Evolutionary conservation across 2,329 filamentous ascomycete genomes (phyloP).

Genomic region (Zymoseptoria ardabiliae): DNA sequence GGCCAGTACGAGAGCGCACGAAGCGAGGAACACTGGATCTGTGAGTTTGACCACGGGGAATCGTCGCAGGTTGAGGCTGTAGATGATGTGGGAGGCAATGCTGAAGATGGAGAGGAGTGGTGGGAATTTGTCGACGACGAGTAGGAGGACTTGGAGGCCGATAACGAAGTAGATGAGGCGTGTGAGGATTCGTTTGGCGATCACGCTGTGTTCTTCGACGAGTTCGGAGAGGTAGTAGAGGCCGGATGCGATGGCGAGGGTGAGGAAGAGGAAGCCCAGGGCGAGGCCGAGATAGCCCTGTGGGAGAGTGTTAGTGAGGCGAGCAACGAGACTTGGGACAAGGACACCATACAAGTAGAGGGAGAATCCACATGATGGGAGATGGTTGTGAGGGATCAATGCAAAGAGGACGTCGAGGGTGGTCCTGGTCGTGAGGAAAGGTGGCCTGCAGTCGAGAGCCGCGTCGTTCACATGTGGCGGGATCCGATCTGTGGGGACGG

Average conservation of each 20-base stretch:
- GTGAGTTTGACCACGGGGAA: conserved; percentile 75
- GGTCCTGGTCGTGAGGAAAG: neutral
- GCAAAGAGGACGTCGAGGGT: neutral
- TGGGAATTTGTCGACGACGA: conserved; percentile 79
- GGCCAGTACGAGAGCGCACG: conserved; percentile 73
- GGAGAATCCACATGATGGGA: conserved; percentile 85
- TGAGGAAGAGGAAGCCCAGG: conserved; percentile 88
- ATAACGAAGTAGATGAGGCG: conserved; percentile 81
- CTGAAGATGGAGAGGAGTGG: conserved; percentile 65
- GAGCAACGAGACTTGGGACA: neutral
- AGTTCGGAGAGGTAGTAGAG: conserved; percentile 97
- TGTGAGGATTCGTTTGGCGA: conserved; percentile 79
- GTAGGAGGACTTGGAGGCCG: conserved; percentile 63
- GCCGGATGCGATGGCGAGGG: conserved; percentile 92
- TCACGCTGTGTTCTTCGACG: conserved; percentile 93
- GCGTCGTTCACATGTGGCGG: neutral
- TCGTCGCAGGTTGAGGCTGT: conserved; percentile 74
- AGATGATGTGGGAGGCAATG: conserved; percentile 73
- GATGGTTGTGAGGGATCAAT: neutral
- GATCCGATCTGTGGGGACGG: neutral
- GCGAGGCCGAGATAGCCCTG: conserved; percentile 75
- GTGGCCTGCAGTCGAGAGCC: neutral
- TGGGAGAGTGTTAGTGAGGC: conserved; percentile 1
- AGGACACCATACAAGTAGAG: conserved; percentile 50
- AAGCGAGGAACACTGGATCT: conserved; percentile 77